phyloP scores from a whole-genome alignment of 2,329 filamentous ascomycete genomes.

The Exserohilum rostratum region DNA sequence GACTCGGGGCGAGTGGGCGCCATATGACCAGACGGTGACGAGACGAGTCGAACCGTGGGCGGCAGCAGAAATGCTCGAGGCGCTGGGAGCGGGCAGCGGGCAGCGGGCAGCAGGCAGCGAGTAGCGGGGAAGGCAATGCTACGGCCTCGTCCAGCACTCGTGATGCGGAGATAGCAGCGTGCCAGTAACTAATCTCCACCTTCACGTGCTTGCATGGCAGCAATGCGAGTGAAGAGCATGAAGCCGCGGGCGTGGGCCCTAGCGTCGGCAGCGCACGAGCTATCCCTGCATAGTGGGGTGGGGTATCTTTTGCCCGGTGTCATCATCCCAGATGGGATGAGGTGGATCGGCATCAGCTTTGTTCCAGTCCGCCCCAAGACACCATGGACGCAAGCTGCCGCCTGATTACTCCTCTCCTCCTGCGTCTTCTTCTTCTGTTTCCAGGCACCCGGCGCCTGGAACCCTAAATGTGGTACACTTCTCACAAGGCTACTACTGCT shows the following conservation, averaged over 20 bases:
- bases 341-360: constrained; percentile 20
- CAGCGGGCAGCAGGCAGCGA: background rate
- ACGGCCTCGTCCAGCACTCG: background rate
- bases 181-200: constrained; percentile 11
- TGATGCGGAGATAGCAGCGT: constrained; percentile 12
- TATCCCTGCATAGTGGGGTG: constrained; percentile 16
- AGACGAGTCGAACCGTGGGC: background rate
- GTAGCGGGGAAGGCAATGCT: too few relatives aligned
- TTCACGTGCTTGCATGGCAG: constrained; percentile 13
- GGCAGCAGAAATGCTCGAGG: background rate
- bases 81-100: background rate
- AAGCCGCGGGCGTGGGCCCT: constrained; percentile 7
- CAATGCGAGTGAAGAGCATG: background rate
- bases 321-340: constrained; percentile 21
- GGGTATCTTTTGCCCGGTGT: constrained; percentile 11
- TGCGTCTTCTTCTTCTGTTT: background rate
- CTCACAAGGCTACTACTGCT: constrained; percentile 12
- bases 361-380: constrained; percentile 14
- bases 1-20: constrained; percentile 10
- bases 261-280: constrained; percentile 10
- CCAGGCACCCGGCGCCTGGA: background rate
- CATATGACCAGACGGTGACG: constrained; percentile 19
- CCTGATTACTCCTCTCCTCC: constrained; percentile 5
- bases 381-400: constrained; percentile 14
- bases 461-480: constrained; percentile 9